phyloP scores from a whole-genome alignment of 345 rosid genomes.

The Clarkia xantiana region DNA sequence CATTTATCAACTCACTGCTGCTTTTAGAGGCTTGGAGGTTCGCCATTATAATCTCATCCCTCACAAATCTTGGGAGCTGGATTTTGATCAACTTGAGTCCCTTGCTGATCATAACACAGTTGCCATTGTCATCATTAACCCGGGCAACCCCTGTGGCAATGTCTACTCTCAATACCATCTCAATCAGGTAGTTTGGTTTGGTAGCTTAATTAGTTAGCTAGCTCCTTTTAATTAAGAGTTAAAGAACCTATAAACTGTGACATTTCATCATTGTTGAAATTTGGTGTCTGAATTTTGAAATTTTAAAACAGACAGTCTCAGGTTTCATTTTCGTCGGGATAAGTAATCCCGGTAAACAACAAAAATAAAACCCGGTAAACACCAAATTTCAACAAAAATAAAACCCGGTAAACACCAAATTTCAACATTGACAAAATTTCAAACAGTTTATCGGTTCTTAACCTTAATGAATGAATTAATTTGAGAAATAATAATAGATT shows the following conservation, averaged over 20 bases:
- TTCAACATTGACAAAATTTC: too few relatives aligned
- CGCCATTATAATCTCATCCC: conserved; percentile 22
- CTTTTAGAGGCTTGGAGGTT: conserved; percentile 10
- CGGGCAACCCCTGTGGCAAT: conserved; percentile 44
- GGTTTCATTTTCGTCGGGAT: too few relatives aligned
- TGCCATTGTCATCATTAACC: conserved; percentile 24
- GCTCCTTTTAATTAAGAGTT: neutral
- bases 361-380: too few relatives aligned
- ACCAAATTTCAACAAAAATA: too few relatives aligned
- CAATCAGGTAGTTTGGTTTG: conserved; percentile 13
- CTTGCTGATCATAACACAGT: conserved; percentile 17
- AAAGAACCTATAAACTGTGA: too few relatives aligned
- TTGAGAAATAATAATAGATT: conserved; percentile 12
- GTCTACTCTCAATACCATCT: conserved; percentile 31
- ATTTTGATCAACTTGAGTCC: conserved; percentile 15
- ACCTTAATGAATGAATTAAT: too few relatives aligned
- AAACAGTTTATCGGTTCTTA: too few relatives aligned
- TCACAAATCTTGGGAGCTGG: conserved; percentile 25
- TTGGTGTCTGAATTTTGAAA: too few relatives aligned
- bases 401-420: too few relatives aligned
- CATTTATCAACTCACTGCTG: conserved; percentile 9
- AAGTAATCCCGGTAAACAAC: too few relatives aligned
- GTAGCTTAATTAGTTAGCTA: neutral
- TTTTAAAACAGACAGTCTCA: too few relatives aligned
- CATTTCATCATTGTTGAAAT: too few relatives aligned